Conservation (phyloP, 192 early-diverging fungal species). For the Gigaspora rosea region DNA sequence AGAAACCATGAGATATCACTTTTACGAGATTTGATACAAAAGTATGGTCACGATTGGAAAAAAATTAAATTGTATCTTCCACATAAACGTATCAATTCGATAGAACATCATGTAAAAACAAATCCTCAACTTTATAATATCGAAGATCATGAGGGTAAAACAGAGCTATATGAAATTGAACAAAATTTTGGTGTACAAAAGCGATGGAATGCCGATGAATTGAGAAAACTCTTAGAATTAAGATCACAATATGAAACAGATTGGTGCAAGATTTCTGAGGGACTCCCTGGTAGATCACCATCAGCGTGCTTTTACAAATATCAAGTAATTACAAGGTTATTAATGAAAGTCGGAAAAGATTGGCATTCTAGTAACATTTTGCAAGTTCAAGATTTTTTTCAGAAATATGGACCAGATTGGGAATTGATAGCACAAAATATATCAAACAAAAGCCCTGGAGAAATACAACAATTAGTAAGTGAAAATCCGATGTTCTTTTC, state of each 20-base stretch:
- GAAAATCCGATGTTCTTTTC: neutral
- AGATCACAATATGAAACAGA: neutral
- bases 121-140: neutral
- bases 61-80: constrained; percentile 11
- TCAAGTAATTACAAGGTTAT: neutral
- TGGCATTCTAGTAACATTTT: neutral
- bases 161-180: neutral
- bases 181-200: neutral
- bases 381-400: neutral
- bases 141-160: neutral
- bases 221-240: neutral
- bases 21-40: neutral
- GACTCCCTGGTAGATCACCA: neutral
- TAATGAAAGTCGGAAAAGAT: neutral
- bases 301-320: neutral
- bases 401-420: neutral
- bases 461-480: constrained; percentile 3
- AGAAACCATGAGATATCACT: neutral
- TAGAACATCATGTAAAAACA: neutral
- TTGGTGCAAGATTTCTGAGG: constrained; percentile 6
- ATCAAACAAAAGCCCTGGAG: neutral
- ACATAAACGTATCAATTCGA: neutral
- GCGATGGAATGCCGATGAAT: neutral
- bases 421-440: constrained; percentile 2
- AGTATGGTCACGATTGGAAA: neutral